Percentiles rank a stretch among this genome's conserved stretches.
Evolutionary conservation across 2,329 filamentous ascomycete genomes (phyloP).

Genomic region (Xylaria sp.): DNA sequence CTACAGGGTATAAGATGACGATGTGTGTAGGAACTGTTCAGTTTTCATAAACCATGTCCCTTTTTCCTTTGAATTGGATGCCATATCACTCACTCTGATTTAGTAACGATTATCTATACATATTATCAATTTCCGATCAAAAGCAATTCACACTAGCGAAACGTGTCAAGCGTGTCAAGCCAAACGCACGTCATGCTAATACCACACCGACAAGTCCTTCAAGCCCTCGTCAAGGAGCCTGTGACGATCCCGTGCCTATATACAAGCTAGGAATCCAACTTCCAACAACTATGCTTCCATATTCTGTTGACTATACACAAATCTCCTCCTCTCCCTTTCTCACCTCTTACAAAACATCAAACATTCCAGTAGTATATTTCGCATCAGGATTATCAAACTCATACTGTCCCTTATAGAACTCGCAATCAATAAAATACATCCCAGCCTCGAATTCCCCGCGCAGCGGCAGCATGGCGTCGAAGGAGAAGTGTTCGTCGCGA

Average conservation of each 20-base stretch:
- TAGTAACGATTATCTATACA: no score
- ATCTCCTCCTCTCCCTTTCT: background rate
- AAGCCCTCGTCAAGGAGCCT: background rate
- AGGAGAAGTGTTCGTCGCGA: constrained; percentile 16
- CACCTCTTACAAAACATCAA: background rate
- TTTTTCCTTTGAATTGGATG: no score
- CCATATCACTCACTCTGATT: no score
- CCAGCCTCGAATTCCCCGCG: background rate
- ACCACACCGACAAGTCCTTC: background rate
- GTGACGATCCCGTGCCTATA: no score
- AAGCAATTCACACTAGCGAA: no score
- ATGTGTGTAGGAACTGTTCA: no score
- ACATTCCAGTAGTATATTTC: constrained; percentile 8
- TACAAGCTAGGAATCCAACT: no score
- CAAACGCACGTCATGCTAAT: background rate
- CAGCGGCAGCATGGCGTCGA: background rate
- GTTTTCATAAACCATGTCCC: no score
- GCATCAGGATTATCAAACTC: constrained; percentile 9
- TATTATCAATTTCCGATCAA: no score
- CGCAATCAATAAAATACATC: constrained; percentile 11
- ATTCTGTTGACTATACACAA: background rate
- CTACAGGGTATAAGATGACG: no score
- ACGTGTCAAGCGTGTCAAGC: no score
- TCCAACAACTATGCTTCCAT: no score
- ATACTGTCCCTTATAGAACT: constrained; percentile 20